Conservation (phyloP, 2,329 filamentous ascomycete genomes). For the Colletotrichum abscissum region DNA sequence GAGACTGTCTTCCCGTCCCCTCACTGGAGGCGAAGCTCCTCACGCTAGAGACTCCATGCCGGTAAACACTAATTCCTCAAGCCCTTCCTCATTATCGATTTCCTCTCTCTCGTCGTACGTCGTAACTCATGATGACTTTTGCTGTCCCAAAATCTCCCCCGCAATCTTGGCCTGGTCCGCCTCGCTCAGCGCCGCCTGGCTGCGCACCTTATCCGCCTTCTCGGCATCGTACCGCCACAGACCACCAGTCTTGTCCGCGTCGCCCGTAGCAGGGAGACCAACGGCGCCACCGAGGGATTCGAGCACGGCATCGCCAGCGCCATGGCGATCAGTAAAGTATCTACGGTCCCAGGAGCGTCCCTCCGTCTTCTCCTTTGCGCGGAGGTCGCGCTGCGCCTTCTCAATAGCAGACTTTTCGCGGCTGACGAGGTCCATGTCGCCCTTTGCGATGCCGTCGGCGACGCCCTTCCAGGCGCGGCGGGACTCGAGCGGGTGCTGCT, state of each 20-base stretch:
- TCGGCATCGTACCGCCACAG: constrained; percentile 68
- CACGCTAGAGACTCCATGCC: not conserved
- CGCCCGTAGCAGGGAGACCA: constrained; percentile 62
- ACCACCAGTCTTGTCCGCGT: constrained; percentile 70
- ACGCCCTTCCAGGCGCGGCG: constrained; percentile 90
- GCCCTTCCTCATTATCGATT: not conserved
- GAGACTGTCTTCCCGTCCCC: not conserved
- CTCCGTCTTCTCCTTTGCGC: constrained; percentile 80
- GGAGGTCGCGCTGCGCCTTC: constrained; percentile 81
- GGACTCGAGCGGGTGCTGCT: constrained; percentile 89
- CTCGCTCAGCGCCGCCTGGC: constrained; percentile 56
- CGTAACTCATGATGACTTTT: not conserved
- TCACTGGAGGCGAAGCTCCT: not conserved
- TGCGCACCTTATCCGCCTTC: constrained; percentile 72
- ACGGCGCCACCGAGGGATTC: constrained; percentile 56
- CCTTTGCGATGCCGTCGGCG: constrained; percentile 80
- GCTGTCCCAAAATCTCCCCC: constrained; percentile 48
- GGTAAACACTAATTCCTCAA: not conserved
- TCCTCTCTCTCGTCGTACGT: not conserved
- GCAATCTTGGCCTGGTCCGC: constrained; percentile 66
- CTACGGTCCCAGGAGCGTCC: constrained; percentile 82
- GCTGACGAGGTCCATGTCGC: constrained; percentile 85
- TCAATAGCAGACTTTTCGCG: constrained; percentile 90
- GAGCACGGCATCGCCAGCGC: constrained; percentile 56
- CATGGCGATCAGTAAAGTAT: constrained; percentile 76